Evolutionary conservation across 192 early-diverging fungal genomes (phyloP).

Genomic region (Entrophospora sp.): DNA sequence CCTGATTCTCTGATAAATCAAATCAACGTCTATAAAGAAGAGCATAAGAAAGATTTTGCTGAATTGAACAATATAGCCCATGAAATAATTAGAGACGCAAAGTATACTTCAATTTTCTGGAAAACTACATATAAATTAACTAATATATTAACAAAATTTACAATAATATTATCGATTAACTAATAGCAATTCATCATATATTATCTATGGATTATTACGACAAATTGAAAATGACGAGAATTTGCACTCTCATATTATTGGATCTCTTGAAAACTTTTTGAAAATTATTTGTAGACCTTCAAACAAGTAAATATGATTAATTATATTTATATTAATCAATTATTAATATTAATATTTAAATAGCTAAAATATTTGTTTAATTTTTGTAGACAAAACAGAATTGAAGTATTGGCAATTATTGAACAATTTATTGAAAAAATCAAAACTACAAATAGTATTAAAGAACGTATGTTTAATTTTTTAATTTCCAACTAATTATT

Average conservation of each 20-base stretch:
- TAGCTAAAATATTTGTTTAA: background rate
- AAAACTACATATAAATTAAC: too few species aligned
- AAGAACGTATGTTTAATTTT: slow-evolving; percentile 14
- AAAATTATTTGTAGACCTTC: background rate
- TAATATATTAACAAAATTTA: too few species aligned
- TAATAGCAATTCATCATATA: background rate
- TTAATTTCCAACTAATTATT: background rate
- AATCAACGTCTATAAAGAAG: slow-evolving; percentile 35
- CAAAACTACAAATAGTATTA: slow-evolving; percentile 24
- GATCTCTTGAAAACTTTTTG: slow-evolving; percentile 27
- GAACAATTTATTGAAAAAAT: slow-evolving; percentile 36
- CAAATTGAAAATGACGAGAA: slow-evolving; percentile 25
- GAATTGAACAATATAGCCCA: slow-evolving; percentile 31
- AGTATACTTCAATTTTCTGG: background rate
- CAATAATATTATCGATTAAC: too few species aligned
- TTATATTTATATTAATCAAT: background rate
- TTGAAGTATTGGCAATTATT: slow-evolving; percentile 44
- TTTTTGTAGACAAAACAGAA: slow-evolving; percentile 26
- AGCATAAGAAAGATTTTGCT: slow-evolving; percentile 33
- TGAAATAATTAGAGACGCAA: slow-evolving; percentile 23
- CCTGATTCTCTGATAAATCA: slow-evolving; percentile 35
- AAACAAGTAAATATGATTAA: background rate
- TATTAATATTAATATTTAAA: background rate
- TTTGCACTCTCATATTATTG: slow-evolving; percentile 26
- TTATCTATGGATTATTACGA: slow-evolving; percentile 11